phyloP scores from a whole-genome alignment of 2,329 filamentous ascomycete species.

The Fusarium pseudocircinatum region DNA sequence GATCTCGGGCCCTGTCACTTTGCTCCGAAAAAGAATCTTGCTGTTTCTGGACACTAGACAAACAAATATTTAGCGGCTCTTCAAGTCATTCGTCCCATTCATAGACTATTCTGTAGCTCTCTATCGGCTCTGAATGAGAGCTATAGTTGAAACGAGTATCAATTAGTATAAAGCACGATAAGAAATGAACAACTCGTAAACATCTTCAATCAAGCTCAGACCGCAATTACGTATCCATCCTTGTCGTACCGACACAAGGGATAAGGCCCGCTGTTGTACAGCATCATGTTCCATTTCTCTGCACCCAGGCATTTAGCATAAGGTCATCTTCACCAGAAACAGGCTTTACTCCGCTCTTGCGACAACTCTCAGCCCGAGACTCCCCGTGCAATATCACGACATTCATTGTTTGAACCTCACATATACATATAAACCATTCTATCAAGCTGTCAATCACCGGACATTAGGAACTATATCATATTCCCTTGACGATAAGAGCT shows the following conservation, averaged over 20 bases:
- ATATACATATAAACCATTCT: neutral
- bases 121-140: neutral
- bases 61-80: neutral
- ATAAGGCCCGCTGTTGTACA: constrained; percentile 13
- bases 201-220: neutral
- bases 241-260: constrained; percentile 36
- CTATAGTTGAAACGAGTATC: no score
- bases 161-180: no score
- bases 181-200: neutral
- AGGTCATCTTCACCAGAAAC: neutral
- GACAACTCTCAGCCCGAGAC: neutral
- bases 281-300: neutral
- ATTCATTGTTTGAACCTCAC: neutral
- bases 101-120: neutral
- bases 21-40: neutral
- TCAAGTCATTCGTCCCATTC: neutral
- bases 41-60: neutral
- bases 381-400: neutral
- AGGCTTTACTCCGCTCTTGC: neutral
- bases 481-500: neutral
- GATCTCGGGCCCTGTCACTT: neutral
- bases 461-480: neutral
- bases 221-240: neutral
- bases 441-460: neutral
- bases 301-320: neutral